Evolutionary conservation across 208 protist species (phyloP).

Genomic region (Blechomonas ayalai): DNA sequence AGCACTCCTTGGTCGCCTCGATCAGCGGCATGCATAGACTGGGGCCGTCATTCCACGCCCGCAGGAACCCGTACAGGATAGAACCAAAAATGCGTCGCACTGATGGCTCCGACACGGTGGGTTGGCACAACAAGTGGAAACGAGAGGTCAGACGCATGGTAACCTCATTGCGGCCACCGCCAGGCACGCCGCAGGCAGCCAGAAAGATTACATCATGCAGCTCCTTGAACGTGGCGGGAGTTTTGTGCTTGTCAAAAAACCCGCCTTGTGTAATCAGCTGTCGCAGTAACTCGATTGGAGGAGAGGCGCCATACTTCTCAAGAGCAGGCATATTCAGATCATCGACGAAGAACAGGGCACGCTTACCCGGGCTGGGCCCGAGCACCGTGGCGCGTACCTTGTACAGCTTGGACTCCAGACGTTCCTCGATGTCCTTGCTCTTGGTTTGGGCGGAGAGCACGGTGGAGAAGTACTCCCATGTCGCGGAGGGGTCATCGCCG

Average conservation of each 20-base stretch:
- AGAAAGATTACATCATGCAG: slow-evolving; percentile 87
- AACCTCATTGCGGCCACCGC: slow-evolving; percentile 92
- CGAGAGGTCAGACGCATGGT: slow-evolving; percentile 89
- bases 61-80: slow-evolving; percentile 91
- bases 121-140: slow-evolving; percentile 93
- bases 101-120: slow-evolving; percentile 78
- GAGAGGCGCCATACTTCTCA: slow-evolving; percentile 93
- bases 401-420: slow-evolving; percentile 91
- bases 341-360: slow-evolving; percentile 91
- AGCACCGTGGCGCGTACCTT: slow-evolving; percentile 87
- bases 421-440: slow-evolving; percentile 88
- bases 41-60: slow-evolving; percentile 51
- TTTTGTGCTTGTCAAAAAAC: slow-evolving; percentile 92
- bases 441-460: slow-evolving; percentile 93
- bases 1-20: slow-evolving; percentile 91
- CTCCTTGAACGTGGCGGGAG: slow-evolving; percentile 89
- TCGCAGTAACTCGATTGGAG: slow-evolving; percentile 92
- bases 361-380: slow-evolving; percentile 85
- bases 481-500: slow-evolving; percentile 66
- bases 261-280: slow-evolving; percentile 92
- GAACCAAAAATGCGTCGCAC: slow-evolving; percentile 93
- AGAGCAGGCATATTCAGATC: slow-evolving; percentile 95
- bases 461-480: slow-evolving; percentile 86
- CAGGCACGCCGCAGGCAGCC: slow-evolving; percentile 91
- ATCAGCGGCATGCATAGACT: slow-evolving; percentile 75